Percentiles rank a stretch among this genome's conserved stretches.
These are phyloP conservation scores for Glycyrrhiza uralensis DNA, from an alignment of 306 rosid genomes.

Conservation along the genomic window DNA sequence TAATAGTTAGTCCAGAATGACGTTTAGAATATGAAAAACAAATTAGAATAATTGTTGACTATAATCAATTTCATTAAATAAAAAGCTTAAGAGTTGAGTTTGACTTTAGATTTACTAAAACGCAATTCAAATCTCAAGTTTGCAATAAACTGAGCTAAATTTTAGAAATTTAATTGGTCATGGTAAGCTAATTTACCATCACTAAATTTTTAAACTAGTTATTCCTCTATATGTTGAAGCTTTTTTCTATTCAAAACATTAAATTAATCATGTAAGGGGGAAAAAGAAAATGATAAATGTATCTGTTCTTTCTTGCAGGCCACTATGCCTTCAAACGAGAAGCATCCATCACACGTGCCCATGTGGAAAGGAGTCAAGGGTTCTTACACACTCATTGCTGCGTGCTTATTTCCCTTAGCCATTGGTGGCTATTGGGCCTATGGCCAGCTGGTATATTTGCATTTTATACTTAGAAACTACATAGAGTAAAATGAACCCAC, in stretches of 20 bases:
- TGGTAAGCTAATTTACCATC: neutral
- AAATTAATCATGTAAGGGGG: neutral
- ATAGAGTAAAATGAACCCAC: neutral
- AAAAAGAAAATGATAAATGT: neutral
- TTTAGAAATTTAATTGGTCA: neutral
- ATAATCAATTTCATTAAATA: neutral
- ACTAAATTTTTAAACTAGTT: neutral
- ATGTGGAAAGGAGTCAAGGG: slow-evolving; percentile 57
- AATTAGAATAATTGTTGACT: neutral
- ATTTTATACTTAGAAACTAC: neutral
- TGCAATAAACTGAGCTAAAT: neutral
- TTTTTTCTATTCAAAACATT: neutral
- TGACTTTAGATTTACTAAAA: neutral
- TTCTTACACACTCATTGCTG: slow-evolving; percentile 45
- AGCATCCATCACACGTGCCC: slow-evolving; percentile 55
- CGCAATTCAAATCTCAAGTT: neutral
- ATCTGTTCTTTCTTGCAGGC: slow-evolving; percentile 33
- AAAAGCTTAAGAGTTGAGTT: neutral
- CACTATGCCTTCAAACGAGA: slow-evolving; percentile 59
- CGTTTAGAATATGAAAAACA: neutral
- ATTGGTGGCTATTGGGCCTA: slow-evolving; percentile 59
- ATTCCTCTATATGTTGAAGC: neutral
- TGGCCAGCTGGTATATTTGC: slow-evolving; percentile 38
- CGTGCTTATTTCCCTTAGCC: slow-evolving; percentile 49
- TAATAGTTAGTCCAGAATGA: slow-evolving; percentile 13